These are phyloP conservation scores for Globisporangium acanthophoron DNA, from an alignment of 352 stramenopile genomes.

Conservation along the genomic window DNA sequence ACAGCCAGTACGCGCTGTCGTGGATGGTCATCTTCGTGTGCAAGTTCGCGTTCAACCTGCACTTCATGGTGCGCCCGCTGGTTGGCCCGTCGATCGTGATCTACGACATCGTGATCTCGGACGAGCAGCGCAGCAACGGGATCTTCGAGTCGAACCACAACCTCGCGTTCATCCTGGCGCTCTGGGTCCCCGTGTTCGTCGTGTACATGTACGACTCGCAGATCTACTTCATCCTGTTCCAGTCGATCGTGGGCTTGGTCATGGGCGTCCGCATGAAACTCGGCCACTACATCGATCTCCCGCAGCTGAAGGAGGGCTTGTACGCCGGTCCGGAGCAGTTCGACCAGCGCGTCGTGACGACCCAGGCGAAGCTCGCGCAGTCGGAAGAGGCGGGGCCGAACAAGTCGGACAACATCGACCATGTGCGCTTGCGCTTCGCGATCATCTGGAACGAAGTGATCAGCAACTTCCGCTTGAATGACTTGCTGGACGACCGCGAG, in stretches of 20 bases:
- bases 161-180: slow-evolving; percentile 65
- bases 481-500: slow-evolving; percentile 79
- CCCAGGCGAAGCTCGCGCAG: slow-evolving; percentile 33
- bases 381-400: background rate
- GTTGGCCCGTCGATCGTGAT: slow-evolving; percentile 73
- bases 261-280: slow-evolving; percentile 76
- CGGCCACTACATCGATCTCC: slow-evolving; percentile 61
- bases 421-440: slow-evolving; percentile 66
- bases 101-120: slow-evolving; percentile 43
- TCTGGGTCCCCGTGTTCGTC: slow-evolving; percentile 75
- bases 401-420: slow-evolving; percentile 21
- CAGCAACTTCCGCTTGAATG: slow-evolving; percentile 80
- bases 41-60: slow-evolving; percentile 77
- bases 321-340: slow-evolving; percentile 57
- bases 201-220: slow-evolving; percentile 87
- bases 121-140: slow-evolving; percentile 26
- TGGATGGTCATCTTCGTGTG: slow-evolving; percentile 69
- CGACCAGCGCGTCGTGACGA: slow-evolving; percentile 60
- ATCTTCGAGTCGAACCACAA: slow-evolving; percentile 74
- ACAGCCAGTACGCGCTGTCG: slow-evolving; percentile 55
- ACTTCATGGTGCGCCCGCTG: slow-evolving; percentile 82
- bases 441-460: slow-evolving; percentile 88
- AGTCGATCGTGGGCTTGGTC: slow-evolving; percentile 67
- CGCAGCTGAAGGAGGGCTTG: slow-evolving; percentile 62
- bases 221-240: slow-evolving; percentile 80